Percentiles rank a stretch among this genome's conserved stretches.
phyloP scores from a whole-genome alignment of 2,329 filamentous ascomycete genomes.

The Aspergillus persii region DNA sequence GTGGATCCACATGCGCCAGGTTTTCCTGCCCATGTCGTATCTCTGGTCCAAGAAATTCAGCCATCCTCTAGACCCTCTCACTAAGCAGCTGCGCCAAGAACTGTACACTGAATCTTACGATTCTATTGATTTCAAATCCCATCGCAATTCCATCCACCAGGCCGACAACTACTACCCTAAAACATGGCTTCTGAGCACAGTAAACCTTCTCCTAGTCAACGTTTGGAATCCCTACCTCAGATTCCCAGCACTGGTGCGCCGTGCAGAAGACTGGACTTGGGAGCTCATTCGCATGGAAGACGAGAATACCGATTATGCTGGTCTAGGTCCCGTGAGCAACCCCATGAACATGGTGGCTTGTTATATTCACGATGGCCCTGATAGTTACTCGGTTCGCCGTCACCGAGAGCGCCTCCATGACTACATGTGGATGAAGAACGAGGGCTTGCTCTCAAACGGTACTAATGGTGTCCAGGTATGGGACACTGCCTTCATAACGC shows the following conservation, averaged over 20 bases:
- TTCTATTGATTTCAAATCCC: conserved; percentile 70
- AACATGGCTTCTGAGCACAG: conserved; percentile 72
- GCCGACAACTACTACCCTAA: conserved; percentile 93
- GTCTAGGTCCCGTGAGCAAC: conserved; percentile 83
- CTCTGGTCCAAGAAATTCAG: conserved; percentile 81
- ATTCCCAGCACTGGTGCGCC: conserved; percentile 61
- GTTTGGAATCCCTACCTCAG: conserved; percentile 80
- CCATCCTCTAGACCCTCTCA: conserved; percentile 72
- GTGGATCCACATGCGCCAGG: conserved; percentile 98
- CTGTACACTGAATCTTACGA: conserved; percentile 77
- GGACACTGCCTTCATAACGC: conserved; percentile 90
- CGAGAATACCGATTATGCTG: conserved; percentile 82
- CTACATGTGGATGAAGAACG: conserved; percentile 84
- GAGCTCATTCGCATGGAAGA: conserved; percentile 87
- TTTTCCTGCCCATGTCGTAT: conserved; percentile 91
- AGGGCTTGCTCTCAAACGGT: conserved; percentile 92
- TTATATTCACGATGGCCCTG: conserved; percentile 79
- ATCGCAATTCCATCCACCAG: conserved; percentile 78
- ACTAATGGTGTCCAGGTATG: conserved; percentile 98
- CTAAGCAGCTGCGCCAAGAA: conserved; percentile 72
- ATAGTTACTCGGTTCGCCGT: conserved; percentile 66
- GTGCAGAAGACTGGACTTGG: conserved; percentile 77
- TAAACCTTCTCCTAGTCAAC: conserved; percentile 76
- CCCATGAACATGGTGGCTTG: conserved; percentile 87
- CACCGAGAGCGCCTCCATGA: conserved; percentile 82